Percentiles rank a stretch among this genome's conserved stretches.
These are phyloP conservation scores for Pogostemon cablin DNA, from an alignment of 257 asterid species.

Conservation along the genomic window DNA sequence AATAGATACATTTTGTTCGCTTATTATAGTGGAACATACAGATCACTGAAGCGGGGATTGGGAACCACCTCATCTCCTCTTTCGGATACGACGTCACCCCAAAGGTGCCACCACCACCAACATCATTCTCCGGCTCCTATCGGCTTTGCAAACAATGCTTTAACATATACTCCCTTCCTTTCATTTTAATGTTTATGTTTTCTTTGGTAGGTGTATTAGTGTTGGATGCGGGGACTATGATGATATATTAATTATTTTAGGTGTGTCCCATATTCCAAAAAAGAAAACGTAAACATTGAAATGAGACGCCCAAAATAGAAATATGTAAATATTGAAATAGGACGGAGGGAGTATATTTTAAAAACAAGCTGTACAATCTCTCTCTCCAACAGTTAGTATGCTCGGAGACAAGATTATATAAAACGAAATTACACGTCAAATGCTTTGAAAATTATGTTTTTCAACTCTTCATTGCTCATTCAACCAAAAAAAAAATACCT, in stretches of 20 bases:
- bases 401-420: slow-evolving; percentile 26
- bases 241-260: no score
- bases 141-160: slow-evolving; percentile 90
- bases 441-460: slow-evolving; percentile 15
- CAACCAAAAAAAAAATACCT: slow-evolving; percentile 26
- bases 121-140: slow-evolving; percentile 50
- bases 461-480: slow-evolving; percentile 35
- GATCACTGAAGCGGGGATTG: slow-evolving; percentile 70
- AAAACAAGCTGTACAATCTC: slow-evolving; percentile 79
- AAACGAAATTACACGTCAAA: neutral
- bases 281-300: no score
- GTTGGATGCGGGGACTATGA: no score
- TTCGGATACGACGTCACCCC: slow-evolving; percentile 87
- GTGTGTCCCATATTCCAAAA: no score
- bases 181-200: no score
- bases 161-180: slow-evolving; percentile 39
- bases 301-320: no score
- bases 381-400: slow-evolving; percentile 88
- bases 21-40: no score
- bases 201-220: no score
- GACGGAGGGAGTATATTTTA: slow-evolving; percentile 41
- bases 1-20: no score
- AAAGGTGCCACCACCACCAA: slow-evolving; percentile 51
- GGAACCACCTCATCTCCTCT: slow-evolving; percentile 72
- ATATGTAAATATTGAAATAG: no score